These are phyloP conservation scores for Hypericum androsaemum DNA, from an alignment of 345 rosid species.

Conservation along the genomic window DNA sequence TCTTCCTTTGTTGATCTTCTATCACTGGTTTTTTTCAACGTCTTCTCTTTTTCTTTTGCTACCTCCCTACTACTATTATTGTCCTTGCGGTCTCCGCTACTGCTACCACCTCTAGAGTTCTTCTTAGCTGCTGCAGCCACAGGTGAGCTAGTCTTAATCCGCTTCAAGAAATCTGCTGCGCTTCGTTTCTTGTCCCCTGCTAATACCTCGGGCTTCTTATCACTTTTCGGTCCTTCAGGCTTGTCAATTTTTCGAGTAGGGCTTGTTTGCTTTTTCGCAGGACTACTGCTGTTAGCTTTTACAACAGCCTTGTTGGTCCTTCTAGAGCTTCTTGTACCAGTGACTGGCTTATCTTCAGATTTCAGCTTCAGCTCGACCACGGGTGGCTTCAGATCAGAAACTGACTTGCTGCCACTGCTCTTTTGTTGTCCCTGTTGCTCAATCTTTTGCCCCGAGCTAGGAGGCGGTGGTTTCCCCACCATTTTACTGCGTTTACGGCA, in stretches of 20 bases:
- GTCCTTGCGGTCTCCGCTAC: slow-evolving; percentile 20
- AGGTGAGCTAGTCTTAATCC: slow-evolving; percentile 47
- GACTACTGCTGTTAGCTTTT: slow-evolving; percentile 3
- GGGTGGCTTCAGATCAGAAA: slow-evolving; percentile 9
- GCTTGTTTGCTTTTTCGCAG: slow-evolving; percentile 25
- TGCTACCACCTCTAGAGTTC: slow-evolving; percentile 8
- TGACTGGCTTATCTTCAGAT: slow-evolving; percentile 33
- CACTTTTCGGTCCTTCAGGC: slow-evolving; percentile 12
- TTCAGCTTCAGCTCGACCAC: slow-evolving; percentile 22
- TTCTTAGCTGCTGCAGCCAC: slow-evolving; percentile 29
- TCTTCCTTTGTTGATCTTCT: slow-evolving; percentile 30
- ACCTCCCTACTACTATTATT: slow-evolving; percentile 20
- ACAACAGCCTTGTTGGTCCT: slow-evolving; percentile 31
- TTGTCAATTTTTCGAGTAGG: slow-evolving; percentile 15
- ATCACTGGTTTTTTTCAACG: slow-evolving; percentile 21
- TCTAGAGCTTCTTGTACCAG: slow-evolving; percentile 56
- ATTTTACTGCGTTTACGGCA: slow-evolving; percentile 50
- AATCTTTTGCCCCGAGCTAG: slow-evolving; percentile 28
- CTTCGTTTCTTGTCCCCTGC: slow-evolving; percentile 48
- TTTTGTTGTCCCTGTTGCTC: slow-evolving; percentile 15
- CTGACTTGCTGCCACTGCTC: slow-evolving; percentile 14
- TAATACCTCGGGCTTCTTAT: slow-evolving; percentile 20
- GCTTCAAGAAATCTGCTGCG: slow-evolving; percentile 59
- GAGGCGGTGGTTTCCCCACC: slow-evolving; percentile 38
- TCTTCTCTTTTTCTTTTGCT: slow-evolving; percentile 33